Evolutionary conservation across 23 red algal genomes (phyloP).

Genomic region (Gracilaria domingensis): DNA sequence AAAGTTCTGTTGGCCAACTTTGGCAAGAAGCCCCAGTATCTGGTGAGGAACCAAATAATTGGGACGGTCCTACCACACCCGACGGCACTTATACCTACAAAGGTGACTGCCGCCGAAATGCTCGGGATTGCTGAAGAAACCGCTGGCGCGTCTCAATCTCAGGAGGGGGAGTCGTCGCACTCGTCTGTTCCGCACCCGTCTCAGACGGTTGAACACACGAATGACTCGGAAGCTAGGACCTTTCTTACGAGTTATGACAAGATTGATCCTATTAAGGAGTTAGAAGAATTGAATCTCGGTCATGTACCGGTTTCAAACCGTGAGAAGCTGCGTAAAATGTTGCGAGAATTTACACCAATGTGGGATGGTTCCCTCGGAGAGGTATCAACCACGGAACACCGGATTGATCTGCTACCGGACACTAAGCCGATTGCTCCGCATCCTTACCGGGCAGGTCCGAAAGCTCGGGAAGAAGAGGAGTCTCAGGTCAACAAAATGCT

Average conservation of each 20-base stretch:
- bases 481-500: slow-evolving; percentile 10
- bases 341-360: neutral
- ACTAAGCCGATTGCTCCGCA: neutral
- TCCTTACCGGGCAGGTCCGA: slow-evolving; percentile 13
- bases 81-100: neutral
- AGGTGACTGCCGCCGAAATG: slow-evolving; percentile 4
- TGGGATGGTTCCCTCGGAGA: slow-evolving; percentile 26
- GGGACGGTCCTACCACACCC: slow-evolving; percentile 25
- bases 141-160: neutral
- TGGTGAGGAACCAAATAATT: slow-evolving; percentile 28
- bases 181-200: neutral
- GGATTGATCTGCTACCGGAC: slow-evolving; percentile 8
- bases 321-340: neutral
- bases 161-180: neutral
- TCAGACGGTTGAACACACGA: neutral
- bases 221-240: too few species aligned
- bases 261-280: neutral
- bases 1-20: slow-evolving; percentile 49
- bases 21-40: slow-evolving; percentile 1
- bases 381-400: neutral
- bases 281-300: neutral
- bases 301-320: slow-evolving; percentile 9
- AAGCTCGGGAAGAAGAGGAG: slow-evolving; percentile 1
- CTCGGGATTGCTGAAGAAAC: neutral
- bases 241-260: neutral